Base-by-base conservation (phyloP, 768 basidiomycete genomes). In the Mycena galopus region DNA sequence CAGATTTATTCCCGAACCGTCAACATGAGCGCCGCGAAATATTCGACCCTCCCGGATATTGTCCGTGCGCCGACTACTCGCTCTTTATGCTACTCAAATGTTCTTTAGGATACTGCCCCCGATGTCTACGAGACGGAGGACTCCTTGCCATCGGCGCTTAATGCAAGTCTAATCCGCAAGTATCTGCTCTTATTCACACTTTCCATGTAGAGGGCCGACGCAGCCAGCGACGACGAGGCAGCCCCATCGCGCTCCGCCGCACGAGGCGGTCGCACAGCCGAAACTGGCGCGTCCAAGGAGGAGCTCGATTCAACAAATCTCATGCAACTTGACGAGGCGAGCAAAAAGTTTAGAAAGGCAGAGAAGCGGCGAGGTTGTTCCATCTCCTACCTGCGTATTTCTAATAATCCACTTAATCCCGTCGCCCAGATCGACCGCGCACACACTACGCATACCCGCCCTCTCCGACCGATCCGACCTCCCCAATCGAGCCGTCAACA, bases 61-160 rank as follows among this genome's bases (percentile, higher is more conserved):
- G 96, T 96, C 76, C 67, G 93, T 87, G 33, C 27, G 51, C 55
- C 61, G 35, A 25, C n/a, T 37, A 62, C 55, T 37, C 47, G 56
- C 33, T 29, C 65, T 69, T 69, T 77, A 65, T 39, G n/a, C n/a
- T 51, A 11, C 32, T 42, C n/a, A 64, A 59, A 27, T 27, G 32
- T 58, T 67, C 12, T 65, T 35, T 77, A 97, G 96, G 96, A 96
- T 82, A 94, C 94, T 16, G 95, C 94, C 2, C 95, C 90, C 47
- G 96, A 97, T 80, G 90, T 97, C 53, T 97, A 97, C 78, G 96
- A 97, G 79, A 97, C 96, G 0, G 93, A 94, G 56, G 96, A 97
- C 75, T 85, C 89, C 19, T 87, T 91, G 77, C 91, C 88, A 17
- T 80, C 86, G 19, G 79, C 87, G 32, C 85, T 83, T 25, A 86